Conservation (phyloP, 257 asterid genomes). For the Mentha longifolia region DNA sequence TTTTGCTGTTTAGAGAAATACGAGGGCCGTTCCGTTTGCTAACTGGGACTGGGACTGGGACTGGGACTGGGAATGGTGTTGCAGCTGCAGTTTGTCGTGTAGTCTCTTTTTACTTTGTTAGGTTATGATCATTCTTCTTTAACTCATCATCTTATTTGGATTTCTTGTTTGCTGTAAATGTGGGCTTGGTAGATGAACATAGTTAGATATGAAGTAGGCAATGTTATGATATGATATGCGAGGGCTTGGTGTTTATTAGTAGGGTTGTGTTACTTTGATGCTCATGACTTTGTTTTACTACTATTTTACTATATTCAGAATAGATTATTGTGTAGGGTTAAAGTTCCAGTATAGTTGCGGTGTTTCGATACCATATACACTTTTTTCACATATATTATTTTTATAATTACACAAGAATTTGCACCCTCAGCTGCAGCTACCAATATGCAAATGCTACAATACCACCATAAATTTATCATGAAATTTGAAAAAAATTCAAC, state of each 20-base stretch:
- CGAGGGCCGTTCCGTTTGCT: background rate
- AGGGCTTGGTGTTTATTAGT: background rate
- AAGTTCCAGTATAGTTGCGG: too few relatives aligned
- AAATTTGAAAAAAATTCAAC: background rate
- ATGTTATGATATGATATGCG: background rate
- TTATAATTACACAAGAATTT: too few relatives aligned
- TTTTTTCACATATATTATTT: too few relatives aligned
- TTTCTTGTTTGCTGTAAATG: conserved; percentile 23
- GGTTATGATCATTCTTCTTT: background rate
- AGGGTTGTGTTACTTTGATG: too few relatives aligned
- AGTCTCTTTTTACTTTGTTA: too few relatives aligned
- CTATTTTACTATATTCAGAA: too few relatives aligned
- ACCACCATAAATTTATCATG: background rate
- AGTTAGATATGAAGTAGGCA: background rate
- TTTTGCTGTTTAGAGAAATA: background rate
- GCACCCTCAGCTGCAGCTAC: too few relatives aligned
- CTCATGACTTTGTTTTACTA: too few relatives aligned
- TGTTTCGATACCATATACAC: too few relatives aligned
- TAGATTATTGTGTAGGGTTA: too few relatives aligned
- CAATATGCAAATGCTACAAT: background rate
- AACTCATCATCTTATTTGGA: background rate
- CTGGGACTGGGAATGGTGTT: conserved; percentile 13
- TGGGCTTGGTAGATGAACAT: background rate
- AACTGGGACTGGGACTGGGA: background rate
- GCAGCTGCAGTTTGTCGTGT: background rate